Conservation (phyloP, 331 rosid genomes). For the Prunus yedoensis region DNA sequence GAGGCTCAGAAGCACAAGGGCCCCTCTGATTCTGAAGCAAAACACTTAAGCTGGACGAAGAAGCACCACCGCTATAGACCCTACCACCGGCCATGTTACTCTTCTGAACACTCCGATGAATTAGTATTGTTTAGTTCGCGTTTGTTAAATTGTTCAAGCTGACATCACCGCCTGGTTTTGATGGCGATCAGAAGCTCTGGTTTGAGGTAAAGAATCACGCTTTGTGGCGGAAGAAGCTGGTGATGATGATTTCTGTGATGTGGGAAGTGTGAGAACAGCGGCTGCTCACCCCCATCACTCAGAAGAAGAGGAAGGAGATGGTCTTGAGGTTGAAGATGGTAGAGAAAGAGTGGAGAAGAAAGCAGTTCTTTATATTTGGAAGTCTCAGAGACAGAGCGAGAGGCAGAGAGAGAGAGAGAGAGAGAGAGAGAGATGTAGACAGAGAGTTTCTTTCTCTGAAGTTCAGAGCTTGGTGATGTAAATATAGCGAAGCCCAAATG, state of each 20-base stretch:
- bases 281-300: conserved; percentile 93
- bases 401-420: background rate
- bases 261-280: conserved; percentile 94
- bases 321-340: background rate
- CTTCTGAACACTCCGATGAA: background rate
- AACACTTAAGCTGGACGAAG: conserved; percentile 34
- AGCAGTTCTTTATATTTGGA: background rate
- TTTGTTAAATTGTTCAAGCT: background rate
- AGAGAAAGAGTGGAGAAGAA: background rate
- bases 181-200: background rate
- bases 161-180: background rate
- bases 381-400: background rate
- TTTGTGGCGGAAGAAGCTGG: conserved; percentile 98
- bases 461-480: background rate
- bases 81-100: conserved; percentile 53
- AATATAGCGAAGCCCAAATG: conserved; percentile 7
- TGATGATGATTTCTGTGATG: conserved; percentile 91
- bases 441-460: background rate
- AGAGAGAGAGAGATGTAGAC: background rate
- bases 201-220: conserved; percentile 25
- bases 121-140: background rate
- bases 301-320: conserved; percentile 37
- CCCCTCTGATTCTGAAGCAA: conserved; percentile 52
- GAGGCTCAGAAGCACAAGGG: conserved; percentile 46
- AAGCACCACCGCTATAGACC: conserved; percentile 22